phyloP scores from a whole-genome alignment of 73 alveolate species.

The Symbiodinium pilosum region DNA sequence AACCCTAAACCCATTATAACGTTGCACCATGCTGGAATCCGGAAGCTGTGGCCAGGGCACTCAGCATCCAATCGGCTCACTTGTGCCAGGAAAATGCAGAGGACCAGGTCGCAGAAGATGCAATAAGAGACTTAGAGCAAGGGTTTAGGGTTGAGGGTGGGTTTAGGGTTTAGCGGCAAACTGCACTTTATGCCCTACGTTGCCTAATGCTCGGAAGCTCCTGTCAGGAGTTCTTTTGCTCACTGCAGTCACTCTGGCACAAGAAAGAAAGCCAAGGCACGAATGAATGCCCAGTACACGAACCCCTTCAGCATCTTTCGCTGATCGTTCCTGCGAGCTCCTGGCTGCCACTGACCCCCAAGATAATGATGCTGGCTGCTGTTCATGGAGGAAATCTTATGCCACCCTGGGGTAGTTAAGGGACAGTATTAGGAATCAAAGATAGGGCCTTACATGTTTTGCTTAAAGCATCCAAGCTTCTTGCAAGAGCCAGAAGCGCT shows the following conservation, averaged over 20 bases:
- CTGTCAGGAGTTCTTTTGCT: too few species aligned
- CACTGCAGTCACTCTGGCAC: too few species aligned
- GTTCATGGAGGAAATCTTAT: too few species aligned
- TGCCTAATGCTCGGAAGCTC: too few species aligned
- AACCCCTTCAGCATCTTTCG: background rate
- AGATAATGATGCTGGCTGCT: too few species aligned
- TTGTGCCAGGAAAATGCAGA: background rate
- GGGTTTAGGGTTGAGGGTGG: background rate
- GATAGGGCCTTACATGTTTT: background rate
- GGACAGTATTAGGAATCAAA: background rate
- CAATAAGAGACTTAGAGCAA: background rate
- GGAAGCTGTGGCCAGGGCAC: background rate
- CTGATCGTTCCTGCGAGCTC: background rate
- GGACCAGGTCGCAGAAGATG: background rate
- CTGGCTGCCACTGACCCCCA: background rate
- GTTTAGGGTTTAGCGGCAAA: background rate
- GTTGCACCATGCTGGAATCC: background rate
- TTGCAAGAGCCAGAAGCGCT: background rate
- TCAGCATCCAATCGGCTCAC: background rate
- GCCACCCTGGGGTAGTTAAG: background rate
- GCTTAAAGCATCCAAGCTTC: background rate
- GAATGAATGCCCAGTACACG: background rate
- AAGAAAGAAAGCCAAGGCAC: background rate
- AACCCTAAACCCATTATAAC: background rate
- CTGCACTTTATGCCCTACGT: too few species aligned